These are phyloP conservation scores for Cladosporium sp. DNA, from an alignment of 2,329 filamentous ascomycete genomes.

Conservation along the genomic window DNA sequence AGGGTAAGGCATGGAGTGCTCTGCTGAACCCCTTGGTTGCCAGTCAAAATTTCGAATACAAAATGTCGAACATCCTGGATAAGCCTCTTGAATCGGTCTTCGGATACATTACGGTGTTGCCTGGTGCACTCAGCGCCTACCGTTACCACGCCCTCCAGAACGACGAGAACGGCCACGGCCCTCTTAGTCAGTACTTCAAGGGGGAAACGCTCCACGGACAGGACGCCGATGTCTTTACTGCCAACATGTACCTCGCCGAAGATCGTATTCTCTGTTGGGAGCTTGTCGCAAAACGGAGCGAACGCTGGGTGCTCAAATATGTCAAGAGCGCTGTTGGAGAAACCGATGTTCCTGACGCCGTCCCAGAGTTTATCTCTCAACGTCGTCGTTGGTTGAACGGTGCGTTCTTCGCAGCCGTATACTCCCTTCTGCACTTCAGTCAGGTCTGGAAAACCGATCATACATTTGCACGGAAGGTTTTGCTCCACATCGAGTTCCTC, in stretches of 20 bases:
- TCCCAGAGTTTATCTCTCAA: constrained; percentile 96
- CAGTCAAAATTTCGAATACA: constrained; percentile 98
- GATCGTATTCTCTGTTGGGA: constrained; percentile 92
- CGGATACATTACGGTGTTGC: constrained; percentile 95
- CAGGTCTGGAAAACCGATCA: constrained; percentile 95
- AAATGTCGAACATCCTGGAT: constrained; percentile 98
- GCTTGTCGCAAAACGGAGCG: constrained; percentile 87
- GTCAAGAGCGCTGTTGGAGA: constrained; percentile 95
- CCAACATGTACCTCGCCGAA: constrained; percentile 91
- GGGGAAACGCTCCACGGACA: constrained; percentile 94
- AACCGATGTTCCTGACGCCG: constrained; percentile 90
- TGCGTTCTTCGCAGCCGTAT: constrained; percentile 96
- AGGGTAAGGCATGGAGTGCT: constrained; percentile 76
- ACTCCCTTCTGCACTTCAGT: constrained; percentile 89
- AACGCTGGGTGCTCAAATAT: constrained; percentile 96
- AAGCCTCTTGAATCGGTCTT: constrained; percentile 97
- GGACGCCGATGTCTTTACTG: constrained; percentile 94
- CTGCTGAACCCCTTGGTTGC: constrained; percentile 91
- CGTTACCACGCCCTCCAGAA: constrained; percentile 95
- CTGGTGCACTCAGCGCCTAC: constrained; percentile 91
- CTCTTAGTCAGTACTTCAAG: constrained; percentile 97
- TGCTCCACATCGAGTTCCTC: constrained; percentile 90
- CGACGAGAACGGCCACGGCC: constrained; percentile 90
- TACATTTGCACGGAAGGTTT: constrained; percentile 77
- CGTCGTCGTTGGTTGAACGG: constrained; percentile 96